Percentiles rank a stretch among this genome's conserved stretches.
These are phyloP conservation scores for Prunus yedoensis DNA, from an alignment of 331 rosid genomes.

Conservation along the genomic window DNA sequence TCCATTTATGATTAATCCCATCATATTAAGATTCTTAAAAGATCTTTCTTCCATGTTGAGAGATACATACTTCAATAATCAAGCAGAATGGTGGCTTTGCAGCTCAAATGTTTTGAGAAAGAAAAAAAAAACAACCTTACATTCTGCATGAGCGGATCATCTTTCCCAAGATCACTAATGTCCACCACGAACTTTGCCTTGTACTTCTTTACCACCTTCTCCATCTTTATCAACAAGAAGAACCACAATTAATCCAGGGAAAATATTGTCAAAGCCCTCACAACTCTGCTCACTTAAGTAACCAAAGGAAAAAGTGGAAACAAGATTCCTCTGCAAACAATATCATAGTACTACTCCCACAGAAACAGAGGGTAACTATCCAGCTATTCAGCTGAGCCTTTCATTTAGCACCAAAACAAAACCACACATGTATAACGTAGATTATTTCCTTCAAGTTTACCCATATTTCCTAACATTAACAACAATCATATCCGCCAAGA, in stretches of 20 bases:
- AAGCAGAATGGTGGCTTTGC: neutral
- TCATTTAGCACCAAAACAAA: neutral
- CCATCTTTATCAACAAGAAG: constrained; percentile 46
- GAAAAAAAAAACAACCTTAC: constrained; percentile 27
- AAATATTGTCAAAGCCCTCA: too few species aligned
- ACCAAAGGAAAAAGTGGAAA: neutral
- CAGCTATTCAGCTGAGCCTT: neutral
- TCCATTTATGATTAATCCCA: neutral
- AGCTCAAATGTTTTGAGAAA: neutral
- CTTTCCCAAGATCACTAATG: constrained; percentile 49
- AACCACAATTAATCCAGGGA: neutral
- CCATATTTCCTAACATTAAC: neutral
- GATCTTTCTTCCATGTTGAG: neutral
- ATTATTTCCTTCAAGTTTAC: neutral
- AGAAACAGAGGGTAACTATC: too few species aligned
- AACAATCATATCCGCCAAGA: neutral
- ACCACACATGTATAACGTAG: neutral
- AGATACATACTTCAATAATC: neutral
- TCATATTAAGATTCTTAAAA: neutral
- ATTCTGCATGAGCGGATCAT: constrained; percentile 57
- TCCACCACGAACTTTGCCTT: constrained; percentile 52
- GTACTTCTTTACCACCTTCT: constrained; percentile 38
- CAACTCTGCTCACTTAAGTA: too few species aligned
- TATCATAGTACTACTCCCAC: neutral
- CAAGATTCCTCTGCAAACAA: neutral